These are phyloP conservation scores for Glarea lozoyensis DNA, from an alignment of 495 filamentous ascomycete species.

Conservation along the genomic window DNA sequence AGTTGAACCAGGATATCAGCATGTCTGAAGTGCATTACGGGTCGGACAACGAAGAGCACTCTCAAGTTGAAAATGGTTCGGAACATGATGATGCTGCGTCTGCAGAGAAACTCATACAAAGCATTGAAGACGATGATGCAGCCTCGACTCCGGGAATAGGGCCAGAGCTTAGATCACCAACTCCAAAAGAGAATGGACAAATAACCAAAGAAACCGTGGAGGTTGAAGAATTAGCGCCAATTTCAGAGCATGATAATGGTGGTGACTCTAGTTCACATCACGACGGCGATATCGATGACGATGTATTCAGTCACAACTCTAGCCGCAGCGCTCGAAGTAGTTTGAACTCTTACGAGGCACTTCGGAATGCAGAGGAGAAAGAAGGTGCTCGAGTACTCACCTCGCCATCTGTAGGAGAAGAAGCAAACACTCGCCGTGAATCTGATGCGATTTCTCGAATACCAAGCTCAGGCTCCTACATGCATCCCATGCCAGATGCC, in stretches of 20 bases:
- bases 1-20: neutral
- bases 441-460: conserved; percentile 17
- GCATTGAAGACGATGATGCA: neutral
- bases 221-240: neutral
- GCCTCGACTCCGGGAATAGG: neutral
- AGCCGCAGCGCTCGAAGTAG: conserved; percentile 34
- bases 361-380: conserved; percentile 9
- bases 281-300: conserved; percentile 36
- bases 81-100: conserved; percentile 2
- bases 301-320: conserved; percentile 42
- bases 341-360: conserved; percentile 16
- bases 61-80: neutral
- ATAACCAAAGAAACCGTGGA: conserved; percentile 1
- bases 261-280: conserved; percentile 29
- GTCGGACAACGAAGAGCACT: conserved; percentile 7
- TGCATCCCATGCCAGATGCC: conserved; percentile 5
- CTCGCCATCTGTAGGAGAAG: conserved; percentile 18
- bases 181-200: neutral
- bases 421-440: conserved; percentile 10
- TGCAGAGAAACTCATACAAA: conserved; percentile 11
- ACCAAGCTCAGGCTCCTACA: conserved; percentile 18
- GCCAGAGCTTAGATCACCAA: no score
- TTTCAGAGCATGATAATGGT: neutral
- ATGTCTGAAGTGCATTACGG: conserved; percentile 1
- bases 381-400: conserved; percentile 8